A percentile compares a stretch with the other conserved stretches of the same genome.
Conservation (phyloP, 1,139 yeast genomes). For the Diutina scorzettiae region DNA sequence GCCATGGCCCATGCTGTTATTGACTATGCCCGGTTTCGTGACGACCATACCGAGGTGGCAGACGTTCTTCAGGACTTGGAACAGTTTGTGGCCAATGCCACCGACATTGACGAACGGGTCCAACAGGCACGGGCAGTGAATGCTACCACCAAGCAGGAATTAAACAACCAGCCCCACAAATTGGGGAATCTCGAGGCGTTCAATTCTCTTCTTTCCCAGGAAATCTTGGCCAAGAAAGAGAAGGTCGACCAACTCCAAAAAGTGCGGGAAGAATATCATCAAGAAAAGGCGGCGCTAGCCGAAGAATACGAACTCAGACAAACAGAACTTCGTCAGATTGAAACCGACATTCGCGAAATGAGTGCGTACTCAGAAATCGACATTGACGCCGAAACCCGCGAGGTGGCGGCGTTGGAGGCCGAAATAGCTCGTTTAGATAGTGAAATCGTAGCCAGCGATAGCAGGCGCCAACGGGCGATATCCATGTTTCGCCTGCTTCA, state of each 20-base stretch:
- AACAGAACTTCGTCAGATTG: no score
- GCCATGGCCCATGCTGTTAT: not conserved
- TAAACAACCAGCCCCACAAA: not conserved
- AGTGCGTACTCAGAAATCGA: no score
- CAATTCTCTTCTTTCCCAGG: not conserved
- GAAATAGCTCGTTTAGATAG: no score
- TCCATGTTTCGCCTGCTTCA: no score
- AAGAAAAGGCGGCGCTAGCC: no score
- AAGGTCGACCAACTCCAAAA: not conserved
- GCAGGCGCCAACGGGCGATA: no score
- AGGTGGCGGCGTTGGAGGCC: no score
- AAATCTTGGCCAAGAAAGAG: not conserved
- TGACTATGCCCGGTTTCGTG: not conserved
- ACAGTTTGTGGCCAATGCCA: not conserved
- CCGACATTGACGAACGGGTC: not conserved
- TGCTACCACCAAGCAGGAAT: not conserved
- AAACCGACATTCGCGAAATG: no score
- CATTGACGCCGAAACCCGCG: no score
- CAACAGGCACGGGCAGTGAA: not conserved
- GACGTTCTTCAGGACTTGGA: not conserved
- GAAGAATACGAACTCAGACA: no score
- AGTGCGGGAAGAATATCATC: no score
- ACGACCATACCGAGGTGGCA: not conserved
- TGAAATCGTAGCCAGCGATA: no score
- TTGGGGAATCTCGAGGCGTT: not conserved